Conservation (phyloP, 2,329 filamentous ascomycete species). For the Rhynchosporium secalis region DNA sequence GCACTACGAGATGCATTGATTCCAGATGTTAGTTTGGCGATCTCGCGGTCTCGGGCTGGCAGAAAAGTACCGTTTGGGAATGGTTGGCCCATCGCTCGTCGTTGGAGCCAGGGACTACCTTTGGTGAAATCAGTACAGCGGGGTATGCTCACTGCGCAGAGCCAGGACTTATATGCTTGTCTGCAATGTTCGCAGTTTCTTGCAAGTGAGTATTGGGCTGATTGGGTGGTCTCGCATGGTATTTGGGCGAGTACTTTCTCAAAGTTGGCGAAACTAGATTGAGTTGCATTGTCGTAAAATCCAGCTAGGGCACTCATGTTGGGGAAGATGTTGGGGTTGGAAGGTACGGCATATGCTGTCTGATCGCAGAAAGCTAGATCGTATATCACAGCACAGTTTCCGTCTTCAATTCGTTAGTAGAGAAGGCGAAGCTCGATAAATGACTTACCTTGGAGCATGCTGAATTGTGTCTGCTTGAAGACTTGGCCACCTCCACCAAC, state of each 20-base stretch:
- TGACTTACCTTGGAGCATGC: conserved; percentile 70
- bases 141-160: conserved; percentile 90
- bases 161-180: conserved; percentile 85
- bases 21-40: conserved; percentile 26
- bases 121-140: conserved; percentile 83
- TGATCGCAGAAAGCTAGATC: conserved; percentile 87
- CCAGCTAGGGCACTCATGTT: conserved; percentile 61
- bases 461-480: conserved; percentile 70
- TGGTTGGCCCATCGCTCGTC: conserved; percentile 68
- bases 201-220: conserved; percentile 78
- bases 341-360: conserved; percentile 87
- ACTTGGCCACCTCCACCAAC: conserved; percentile 75
- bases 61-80: conserved; percentile 69
- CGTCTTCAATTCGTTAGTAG: conserved; percentile 48
- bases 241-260: conserved; percentile 79
- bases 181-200: conserved; percentile 75
- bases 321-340: conserved; percentile 65
- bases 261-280: conserved; percentile 72
- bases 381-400: conserved; percentile 83
- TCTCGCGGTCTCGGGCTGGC: conserved; percentile 41
- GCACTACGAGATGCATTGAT: conserved; percentile 65
- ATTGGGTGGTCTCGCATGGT: conserved; percentile 74
- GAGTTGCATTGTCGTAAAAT: conserved; percentile 78
- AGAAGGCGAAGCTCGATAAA: background rate
- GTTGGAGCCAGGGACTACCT: conserved; percentile 49